Evolutionary conservation across 2,329 filamentous ascomycete species (phyloP).

Genomic region (Arthroderma sp.): DNA sequence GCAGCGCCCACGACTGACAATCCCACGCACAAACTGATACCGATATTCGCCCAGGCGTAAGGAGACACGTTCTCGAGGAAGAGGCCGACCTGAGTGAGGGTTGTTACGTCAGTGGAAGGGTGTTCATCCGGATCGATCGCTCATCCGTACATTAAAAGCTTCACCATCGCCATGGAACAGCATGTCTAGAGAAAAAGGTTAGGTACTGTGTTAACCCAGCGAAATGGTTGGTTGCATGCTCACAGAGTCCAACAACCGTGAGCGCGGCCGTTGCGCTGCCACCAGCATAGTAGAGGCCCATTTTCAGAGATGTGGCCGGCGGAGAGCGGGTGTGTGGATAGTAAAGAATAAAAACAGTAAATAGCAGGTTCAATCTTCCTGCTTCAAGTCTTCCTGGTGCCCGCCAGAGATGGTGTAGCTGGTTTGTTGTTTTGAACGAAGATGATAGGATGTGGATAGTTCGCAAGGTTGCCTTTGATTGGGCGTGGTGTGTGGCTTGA

Average conservation of each 20-base stretch:
- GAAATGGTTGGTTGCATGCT: slow-evolving; percentile 24
- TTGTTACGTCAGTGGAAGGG: slow-evolving; percentile 2
- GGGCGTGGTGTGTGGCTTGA: no score
- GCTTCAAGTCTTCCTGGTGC: no score
- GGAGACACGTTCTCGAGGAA: slow-evolving; percentile 92
- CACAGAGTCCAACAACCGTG: slow-evolving; percentile 66
- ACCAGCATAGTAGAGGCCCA: slow-evolving; percentile 61
- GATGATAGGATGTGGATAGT: no score
- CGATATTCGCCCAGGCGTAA: slow-evolving; percentile 81
- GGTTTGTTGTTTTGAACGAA: no score
- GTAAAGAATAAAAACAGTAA: no score
- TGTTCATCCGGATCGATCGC: slow-evolving; percentile 4
- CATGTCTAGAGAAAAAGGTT: slow-evolving; percentile 56
- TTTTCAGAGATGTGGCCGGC: slow-evolving; percentile 26
- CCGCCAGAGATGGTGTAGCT: no score
- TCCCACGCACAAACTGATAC: slow-evolving; percentile 88
- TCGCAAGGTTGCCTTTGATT: no score
- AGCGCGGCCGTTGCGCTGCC: slow-evolving; percentile 57
- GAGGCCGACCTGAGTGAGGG: slow-evolving; percentile 55
- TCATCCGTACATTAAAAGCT: slow-evolving; percentile 66
- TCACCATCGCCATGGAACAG: slow-evolving; percentile 95
- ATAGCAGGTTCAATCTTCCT: no score
- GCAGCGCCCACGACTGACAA: slow-evolving; percentile 92
- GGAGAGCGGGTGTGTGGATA: no score
- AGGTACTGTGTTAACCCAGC: slow-evolving; percentile 5